Evolutionary conservation across 2,329 filamentous ascomycete genomes (phyloP).

Genomic region (Neopestalotiopsis sp.): DNA sequence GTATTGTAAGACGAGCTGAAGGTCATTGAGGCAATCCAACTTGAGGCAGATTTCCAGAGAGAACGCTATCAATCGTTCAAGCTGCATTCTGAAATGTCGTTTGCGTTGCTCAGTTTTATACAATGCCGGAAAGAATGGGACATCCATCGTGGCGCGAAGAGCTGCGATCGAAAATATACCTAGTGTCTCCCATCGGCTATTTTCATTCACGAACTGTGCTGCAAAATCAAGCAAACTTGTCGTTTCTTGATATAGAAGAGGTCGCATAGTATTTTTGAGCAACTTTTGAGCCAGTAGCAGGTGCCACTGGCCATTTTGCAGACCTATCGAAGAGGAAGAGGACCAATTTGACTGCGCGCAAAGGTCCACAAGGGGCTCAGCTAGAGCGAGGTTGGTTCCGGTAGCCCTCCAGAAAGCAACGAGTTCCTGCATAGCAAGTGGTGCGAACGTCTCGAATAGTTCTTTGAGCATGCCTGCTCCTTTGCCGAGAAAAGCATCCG

Average conservation of each 20-base stretch:
- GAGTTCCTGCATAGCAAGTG: slow-evolving; percentile 11
- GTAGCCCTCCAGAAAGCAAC: slow-evolving; percentile 18
- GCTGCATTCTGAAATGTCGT: slow-evolving; percentile 22
- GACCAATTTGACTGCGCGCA: slow-evolving; percentile 6
- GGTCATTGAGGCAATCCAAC: slow-evolving; percentile 43
- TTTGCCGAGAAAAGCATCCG: not conserved
- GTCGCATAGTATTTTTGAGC: not conserved
- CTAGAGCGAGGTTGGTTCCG: slow-evolving; percentile 19
- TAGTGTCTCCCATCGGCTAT: slow-evolving; percentile 31
- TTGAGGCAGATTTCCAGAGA: slow-evolving; percentile 31
- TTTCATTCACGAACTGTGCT: slow-evolving; percentile 22
- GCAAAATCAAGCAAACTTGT: slow-evolving; percentile 17
- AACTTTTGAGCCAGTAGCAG: not conserved
- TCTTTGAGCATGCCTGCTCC: not conserved
- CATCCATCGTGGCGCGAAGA: slow-evolving; percentile 28
- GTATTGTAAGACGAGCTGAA: slow-evolving; percentile 50
- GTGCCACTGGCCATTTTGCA: not conserved
- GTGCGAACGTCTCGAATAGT: slow-evolving; percentile 14
- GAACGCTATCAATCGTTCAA: slow-evolving; percentile 26
- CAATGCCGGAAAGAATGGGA: slow-evolving; percentile 16
- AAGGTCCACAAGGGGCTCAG: slow-evolving; percentile 14
- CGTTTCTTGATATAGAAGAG: not conserved
- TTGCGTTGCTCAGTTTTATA: slow-evolving; percentile 10
- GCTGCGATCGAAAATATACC: slow-evolving; percentile 30
- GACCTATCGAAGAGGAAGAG: not conserved